Conservation (phyloP, 495 filamentous ascomycete genomes). For the Evernia prunastri region DNA sequence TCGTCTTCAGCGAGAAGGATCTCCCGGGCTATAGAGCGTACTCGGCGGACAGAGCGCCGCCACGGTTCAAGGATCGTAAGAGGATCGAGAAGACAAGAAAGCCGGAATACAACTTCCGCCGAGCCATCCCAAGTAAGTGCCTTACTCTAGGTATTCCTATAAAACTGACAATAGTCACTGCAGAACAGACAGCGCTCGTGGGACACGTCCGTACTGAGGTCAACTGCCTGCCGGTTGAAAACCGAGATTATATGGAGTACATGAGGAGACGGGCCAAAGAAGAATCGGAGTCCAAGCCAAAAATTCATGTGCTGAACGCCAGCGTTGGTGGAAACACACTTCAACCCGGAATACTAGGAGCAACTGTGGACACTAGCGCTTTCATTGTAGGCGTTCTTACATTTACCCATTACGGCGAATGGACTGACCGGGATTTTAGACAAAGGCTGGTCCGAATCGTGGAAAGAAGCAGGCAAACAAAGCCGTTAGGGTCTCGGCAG, state of each 20-base stretch:
- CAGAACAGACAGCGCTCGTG: slow-evolving; percentile 74
- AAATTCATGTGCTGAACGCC: slow-evolving; percentile 42
- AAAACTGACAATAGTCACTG: slow-evolving; percentile 10
- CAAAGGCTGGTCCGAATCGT: slow-evolving; percentile 29
- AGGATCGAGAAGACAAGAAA: slow-evolving; percentile 51
- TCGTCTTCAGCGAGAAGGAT: slow-evolving; percentile 86
- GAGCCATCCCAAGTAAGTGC: slow-evolving; percentile 73
- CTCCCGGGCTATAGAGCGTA: slow-evolving; percentile 64
- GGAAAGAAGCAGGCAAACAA: slow-evolving; percentile 62
- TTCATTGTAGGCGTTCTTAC: slow-evolving; percentile 49
- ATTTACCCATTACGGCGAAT: slow-evolving; percentile 1
- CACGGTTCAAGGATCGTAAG: slow-evolving; percentile 22
- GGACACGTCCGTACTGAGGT: slow-evolving; percentile 71
- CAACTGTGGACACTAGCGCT: slow-evolving; percentile 41
- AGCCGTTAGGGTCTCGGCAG: slow-evolving; percentile 75
- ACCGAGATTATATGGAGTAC: slow-evolving; percentile 61
- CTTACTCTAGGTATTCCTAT: background rate
- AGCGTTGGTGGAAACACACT: slow-evolving; percentile 19
- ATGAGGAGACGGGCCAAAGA: slow-evolving; percentile 54
- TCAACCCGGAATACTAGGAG: slow-evolving; percentile 40
- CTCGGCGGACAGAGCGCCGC: slow-evolving; percentile 17
- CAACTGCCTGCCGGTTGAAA: slow-evolving; percentile 67
- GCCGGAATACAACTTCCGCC: slow-evolving; percentile 58
- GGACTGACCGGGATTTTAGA: slow-evolving; percentile 31
- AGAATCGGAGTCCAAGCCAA: slow-evolving; percentile 56